phyloP scores from a whole-genome alignment of 129 eudicot genomes.

The Centrapalus pauciflorus region DNA sequence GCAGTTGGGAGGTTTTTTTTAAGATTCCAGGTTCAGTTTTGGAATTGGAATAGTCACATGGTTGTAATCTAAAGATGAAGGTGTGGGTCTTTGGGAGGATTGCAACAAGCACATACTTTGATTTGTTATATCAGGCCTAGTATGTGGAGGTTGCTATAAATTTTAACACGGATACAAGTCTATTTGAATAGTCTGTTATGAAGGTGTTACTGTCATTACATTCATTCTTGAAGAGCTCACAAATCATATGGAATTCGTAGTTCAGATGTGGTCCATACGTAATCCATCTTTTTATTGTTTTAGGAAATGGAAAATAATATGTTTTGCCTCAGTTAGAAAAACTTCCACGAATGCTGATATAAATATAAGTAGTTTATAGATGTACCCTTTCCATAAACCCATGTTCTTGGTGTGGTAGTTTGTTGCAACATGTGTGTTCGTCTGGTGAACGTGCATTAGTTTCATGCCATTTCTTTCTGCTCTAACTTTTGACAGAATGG shows the following conservation, averaged over 20 bases:
- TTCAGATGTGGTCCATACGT: too few species aligned
- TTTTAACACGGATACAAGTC: not conserved
- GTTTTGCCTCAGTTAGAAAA: not conserved
- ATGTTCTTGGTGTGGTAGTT: not conserved
- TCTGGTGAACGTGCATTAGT: not conserved
- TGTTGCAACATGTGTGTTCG: not conserved
- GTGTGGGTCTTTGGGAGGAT: not conserved
- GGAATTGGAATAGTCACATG: not conserved
- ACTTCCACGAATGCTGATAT: not conserved
- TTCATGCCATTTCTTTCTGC: not conserved
- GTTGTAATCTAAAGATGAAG: not conserved
- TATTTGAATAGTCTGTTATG: not conserved
- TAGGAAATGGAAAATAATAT: too few species aligned
- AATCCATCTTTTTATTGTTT: too few species aligned
- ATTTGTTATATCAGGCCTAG: not conserved
- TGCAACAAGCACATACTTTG: not conserved
- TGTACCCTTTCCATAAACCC: not conserved
- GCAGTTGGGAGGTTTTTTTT: not conserved
- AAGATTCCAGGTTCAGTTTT: not conserved
- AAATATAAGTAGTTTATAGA: not conserved
- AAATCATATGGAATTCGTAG: too few species aligned
- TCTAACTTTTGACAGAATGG: slow-evolving; percentile 55
- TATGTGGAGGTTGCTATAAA: not conserved
- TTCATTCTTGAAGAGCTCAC: too few species aligned
- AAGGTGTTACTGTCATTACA: too few species aligned